Evolutionary conservation across 2,329 filamentous ascomycete species (phyloP), one percentile per base, ranked within the genome.

Genomic region (Achaetomium macrosporum): DNA sequence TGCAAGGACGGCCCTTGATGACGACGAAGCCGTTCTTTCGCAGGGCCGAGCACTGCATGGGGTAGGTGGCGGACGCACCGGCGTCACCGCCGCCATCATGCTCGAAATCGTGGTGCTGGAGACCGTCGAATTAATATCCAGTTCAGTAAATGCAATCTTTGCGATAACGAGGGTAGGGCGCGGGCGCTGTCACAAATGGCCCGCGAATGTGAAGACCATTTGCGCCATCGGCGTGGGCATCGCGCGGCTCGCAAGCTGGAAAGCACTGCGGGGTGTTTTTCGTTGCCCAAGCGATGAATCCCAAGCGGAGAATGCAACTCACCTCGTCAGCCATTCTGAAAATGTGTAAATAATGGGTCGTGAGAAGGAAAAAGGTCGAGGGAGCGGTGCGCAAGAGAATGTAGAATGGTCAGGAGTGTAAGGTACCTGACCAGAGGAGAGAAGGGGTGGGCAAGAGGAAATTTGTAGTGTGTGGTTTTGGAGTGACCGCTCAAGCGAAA

Each of bases 31-130:
- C 92, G 86, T 95, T 95, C 91, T 99, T 97, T 74, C 93, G 88
- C 82, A 99, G 84, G 69, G 95, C 92, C 79, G 95, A 99, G 79
- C 93, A 99, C 84, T 99, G 93, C 90, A 95, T 95, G 68, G 93
- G 93, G 81, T 73, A 96, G 71, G 93, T 99, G 70, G 79, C 71
- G 66, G 93, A 97, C 68, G 93, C 92, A 77, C 93, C 95, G 74
- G 95, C 91, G 81, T 96, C 90, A 81, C 85, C 90, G n/a, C 16
- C 42, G 33, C 17, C 47, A 0, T 54, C 42, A 76, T 84, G 87
- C 65, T 96, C 90, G 83, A 97, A 97, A 74, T 74, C 76, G 66
- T 76, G 75, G 65, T 76, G 75, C 69, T 87, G 81, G 1, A 16
- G 19, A 16, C 4, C 41, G 20, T 36, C 20, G 17, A 47, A 25